Conservation (phyloP, 108 stramenopile genomes). For the Parietichytrium sp. region DNA sequence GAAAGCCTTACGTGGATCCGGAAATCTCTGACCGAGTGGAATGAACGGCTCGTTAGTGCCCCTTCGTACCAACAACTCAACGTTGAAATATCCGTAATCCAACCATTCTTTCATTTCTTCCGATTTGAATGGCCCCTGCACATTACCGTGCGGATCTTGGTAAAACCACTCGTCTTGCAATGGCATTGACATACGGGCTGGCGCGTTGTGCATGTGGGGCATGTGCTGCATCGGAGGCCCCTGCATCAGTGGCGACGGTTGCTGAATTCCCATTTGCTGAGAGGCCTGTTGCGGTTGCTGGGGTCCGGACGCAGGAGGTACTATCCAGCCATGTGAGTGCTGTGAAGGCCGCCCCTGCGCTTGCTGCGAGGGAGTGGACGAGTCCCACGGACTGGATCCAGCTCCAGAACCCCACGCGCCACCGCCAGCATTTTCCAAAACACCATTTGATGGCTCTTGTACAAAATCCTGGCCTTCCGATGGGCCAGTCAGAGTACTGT, state of each 20-base stretch:
- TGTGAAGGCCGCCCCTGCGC: not conserved
- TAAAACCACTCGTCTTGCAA: constrained; percentile 50
- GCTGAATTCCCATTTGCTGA: not conserved
- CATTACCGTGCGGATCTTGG: constrained; percentile 53
- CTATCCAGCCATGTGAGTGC: not conserved
- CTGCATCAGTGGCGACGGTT: no score
- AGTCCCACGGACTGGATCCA: no score
- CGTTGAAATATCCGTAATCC: constrained; percentile 93
- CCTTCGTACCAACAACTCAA: constrained; percentile 80
- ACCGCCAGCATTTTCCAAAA: no score
- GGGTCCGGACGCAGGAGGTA: not conserved
- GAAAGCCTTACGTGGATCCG: constrained; percentile 72
- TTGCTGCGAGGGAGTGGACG: no score
- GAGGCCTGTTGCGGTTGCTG: not conserved
- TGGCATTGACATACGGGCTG: no score
- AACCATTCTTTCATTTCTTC: constrained; percentile 95
- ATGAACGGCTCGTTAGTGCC: constrained; percentile 71
- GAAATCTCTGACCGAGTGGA: constrained; percentile 57
- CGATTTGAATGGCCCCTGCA: constrained; percentile 86
- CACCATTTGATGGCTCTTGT: no score
- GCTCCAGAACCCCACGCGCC: no score
- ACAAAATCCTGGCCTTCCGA: no score
- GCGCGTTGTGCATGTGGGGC: not conserved
- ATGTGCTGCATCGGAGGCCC: not conserved
- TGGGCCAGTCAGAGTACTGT: no score